Conservation (phyloP, 1,284 basidiomycete species). For the Ceratobasidium sp. region DNA sequence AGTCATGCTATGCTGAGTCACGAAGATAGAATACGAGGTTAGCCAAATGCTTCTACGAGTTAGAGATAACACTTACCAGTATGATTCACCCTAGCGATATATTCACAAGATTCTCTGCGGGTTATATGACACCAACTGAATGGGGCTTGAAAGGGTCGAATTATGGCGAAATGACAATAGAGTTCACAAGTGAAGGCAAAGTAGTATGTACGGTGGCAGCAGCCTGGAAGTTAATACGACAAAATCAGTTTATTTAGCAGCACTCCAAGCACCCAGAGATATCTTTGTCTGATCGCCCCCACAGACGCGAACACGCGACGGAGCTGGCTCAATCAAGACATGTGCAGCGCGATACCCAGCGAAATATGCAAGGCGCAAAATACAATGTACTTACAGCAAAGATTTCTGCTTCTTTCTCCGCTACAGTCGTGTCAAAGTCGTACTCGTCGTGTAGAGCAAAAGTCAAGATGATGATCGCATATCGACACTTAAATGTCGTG, state of each 20-base stretch:
- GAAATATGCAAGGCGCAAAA: background rate
- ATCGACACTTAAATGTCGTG: constrained; percentile 31
- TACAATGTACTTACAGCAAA: constrained; percentile 1
- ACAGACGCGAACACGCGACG: constrained; percentile 11
- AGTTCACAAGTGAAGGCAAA: constrained; percentile 9
- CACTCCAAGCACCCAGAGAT: no score
- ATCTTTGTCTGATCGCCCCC: no score
- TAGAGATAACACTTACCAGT: background rate
- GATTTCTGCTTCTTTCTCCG: background rate
- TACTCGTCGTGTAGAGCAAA: constrained; percentile 1
- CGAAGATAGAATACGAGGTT: background rate
- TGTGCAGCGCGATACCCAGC: constrained; percentile 1
- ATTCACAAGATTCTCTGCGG: background rate
- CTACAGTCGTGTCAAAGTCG: background rate
- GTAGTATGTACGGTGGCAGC: background rate
- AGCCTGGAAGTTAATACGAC: background rate
- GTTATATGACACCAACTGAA: background rate
- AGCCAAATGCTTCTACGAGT: background rate
- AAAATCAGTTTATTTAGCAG: constrained; percentile 10
- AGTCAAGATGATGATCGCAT: constrained; percentile 36
- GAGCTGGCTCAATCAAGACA: constrained; percentile 37
- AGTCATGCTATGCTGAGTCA: constrained; percentile 10
- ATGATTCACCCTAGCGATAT: background rate
- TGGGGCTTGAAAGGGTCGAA: background rate
- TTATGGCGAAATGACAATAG: constrained; percentile 21